Conservation (phyloP, 1,284 basidiomycete species). For the Cutaneotrichosporon spelunceum region DNA sequence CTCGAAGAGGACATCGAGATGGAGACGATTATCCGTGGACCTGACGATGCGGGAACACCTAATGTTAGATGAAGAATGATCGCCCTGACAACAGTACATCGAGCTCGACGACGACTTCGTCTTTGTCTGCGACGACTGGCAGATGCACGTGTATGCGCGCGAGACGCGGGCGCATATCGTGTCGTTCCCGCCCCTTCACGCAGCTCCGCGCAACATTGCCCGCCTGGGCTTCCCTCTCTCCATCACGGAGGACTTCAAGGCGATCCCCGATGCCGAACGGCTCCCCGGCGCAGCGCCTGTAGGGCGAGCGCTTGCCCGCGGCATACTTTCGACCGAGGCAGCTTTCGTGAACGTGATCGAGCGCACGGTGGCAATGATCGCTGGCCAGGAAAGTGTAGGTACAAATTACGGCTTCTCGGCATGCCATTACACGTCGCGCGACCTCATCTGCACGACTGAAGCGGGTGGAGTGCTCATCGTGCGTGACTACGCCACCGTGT, state of each 20-base stretch:
- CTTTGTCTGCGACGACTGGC: slow-evolving; percentile 34
- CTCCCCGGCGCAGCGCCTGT: slow-evolving; percentile 9
- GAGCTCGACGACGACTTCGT: slow-evolving; percentile 48
- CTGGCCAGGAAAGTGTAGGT: slow-evolving; percentile 9
- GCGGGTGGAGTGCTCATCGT: slow-evolving; percentile 32
- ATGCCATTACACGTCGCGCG: slow-evolving; percentile 37
- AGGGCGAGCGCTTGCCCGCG: slow-evolving; percentile 9
- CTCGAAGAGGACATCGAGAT: slow-evolving; percentile 34
- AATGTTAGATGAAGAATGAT: slow-evolving; percentile 23
- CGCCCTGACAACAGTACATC: slow-evolving; percentile 38
- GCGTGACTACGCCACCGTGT: slow-evolving; percentile 31
- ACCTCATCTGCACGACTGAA: slow-evolving; percentile 34
- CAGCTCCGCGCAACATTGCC: neutral
- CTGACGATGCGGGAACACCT: slow-evolving; percentile 17
- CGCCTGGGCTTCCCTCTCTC: slow-evolving; percentile 13
- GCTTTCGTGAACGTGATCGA: slow-evolving; percentile 12
- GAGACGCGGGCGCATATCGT: slow-evolving; percentile 20
- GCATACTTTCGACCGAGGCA: neutral
- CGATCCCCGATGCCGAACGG: slow-evolving; percentile 16
- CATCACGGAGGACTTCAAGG: slow-evolving; percentile 21
- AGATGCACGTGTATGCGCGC: slow-evolving; percentile 38
- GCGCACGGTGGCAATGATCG: slow-evolving; percentile 13
- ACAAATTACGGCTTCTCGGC: slow-evolving; percentile 28
- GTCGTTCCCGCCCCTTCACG: slow-evolving; percentile 25
- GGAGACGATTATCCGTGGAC: slow-evolving; percentile 26